Evolutionary conservation across 768 basidiomycete species (phyloP).

Genomic region (Tylopilus rubrobrunneus): DNA sequence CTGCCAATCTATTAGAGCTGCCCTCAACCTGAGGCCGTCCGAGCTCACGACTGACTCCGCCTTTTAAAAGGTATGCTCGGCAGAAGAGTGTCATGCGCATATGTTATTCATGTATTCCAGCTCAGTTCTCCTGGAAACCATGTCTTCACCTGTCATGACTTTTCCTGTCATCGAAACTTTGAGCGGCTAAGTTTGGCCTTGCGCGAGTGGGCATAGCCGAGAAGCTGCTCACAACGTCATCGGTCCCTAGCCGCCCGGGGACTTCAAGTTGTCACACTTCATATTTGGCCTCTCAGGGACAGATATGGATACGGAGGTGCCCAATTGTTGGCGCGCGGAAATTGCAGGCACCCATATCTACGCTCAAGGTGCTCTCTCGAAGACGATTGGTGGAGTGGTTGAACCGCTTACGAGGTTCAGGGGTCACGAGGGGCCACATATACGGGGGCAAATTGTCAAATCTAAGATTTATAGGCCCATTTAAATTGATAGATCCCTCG

Average conservation of each 20-base stretch:
- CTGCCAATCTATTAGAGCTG: too few species aligned
- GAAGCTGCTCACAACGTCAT: not conserved
- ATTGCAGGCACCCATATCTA: not conserved
- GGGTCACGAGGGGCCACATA: conserved; percentile 10
- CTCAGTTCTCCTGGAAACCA: conserved; percentile 9
- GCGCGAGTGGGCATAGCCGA: conserved; percentile 1
- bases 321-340: not conserved
- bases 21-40: too few species aligned
- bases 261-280: not conserved
- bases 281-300: not conserved
- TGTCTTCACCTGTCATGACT: not conserved
- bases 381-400: conserved; percentile 6
- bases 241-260: not conserved
- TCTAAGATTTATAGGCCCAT: conserved; percentile 30
- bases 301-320: not conserved
- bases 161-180: conserved; percentile 9
- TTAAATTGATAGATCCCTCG: conserved; percentile 13
- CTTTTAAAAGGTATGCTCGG: not conserved
- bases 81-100: conserved; percentile 1
- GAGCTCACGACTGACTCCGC: not conserved
- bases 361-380: not conserved
- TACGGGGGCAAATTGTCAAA: conserved; percentile 13
- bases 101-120: not conserved
- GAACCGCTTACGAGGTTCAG: conserved; percentile 16
- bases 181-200: conserved; percentile 10